A percentile compares a stretch with the other conserved stretches of the same genome.
phyloP scores from a whole-genome alignment of 257 asterid genomes.

The Solanum gracilifrons region DNA sequence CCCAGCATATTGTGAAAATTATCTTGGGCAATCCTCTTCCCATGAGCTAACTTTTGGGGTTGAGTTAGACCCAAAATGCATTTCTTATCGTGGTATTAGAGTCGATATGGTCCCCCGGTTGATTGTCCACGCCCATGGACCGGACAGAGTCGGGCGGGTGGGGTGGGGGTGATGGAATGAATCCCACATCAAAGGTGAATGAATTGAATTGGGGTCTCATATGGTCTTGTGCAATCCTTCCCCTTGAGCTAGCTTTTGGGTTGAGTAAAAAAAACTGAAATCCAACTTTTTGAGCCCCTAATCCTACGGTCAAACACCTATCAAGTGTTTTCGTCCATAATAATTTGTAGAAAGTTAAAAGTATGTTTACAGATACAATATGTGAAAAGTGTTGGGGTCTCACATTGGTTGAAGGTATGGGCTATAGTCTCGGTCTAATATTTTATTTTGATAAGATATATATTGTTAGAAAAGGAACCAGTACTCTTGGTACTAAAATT shows the following conservation, averaged over 20 bases:
- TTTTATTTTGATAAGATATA: neutral
- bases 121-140: neutral
- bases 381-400: neutral
- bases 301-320: neutral
- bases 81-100: neutral
- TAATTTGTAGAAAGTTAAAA: neutral
- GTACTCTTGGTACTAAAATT: neutral
- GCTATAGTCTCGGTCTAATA: neutral
- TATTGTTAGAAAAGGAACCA: neutral
- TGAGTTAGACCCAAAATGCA: neutral
- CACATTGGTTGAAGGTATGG: neutral
- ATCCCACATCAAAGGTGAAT: neutral
- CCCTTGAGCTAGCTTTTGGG: neutral
- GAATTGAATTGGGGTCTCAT: neutral
- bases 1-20: neutral
- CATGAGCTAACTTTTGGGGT: neutral
- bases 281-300: neutral
- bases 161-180: neutral
- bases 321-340: neutral
- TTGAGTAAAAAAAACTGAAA: neutral
- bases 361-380: neutral
- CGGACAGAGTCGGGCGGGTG: neutral
- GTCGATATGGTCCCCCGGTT: neutral
- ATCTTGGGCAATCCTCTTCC: neutral
- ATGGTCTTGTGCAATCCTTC: neutral